phyloP scores from a whole-genome alignment of 352 stramenopile species.

The Globisporangium iwayamae region DNA sequence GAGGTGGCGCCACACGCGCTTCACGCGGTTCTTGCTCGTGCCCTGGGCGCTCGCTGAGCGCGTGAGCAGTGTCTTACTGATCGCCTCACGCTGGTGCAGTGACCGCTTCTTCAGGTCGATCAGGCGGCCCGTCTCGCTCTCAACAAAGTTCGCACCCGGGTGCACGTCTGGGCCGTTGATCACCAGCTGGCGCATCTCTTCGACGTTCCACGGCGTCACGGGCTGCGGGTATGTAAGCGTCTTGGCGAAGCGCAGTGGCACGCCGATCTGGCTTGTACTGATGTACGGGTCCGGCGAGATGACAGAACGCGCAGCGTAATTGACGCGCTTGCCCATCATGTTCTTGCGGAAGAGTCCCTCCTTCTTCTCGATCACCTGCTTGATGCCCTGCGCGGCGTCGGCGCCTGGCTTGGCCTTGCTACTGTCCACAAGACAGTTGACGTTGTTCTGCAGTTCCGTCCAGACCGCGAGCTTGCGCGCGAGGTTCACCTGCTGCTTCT shows the following conservation, averaged over 20 bases:
- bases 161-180: constrained; percentile 95
- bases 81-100: constrained; percentile 90
- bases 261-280: constrained; percentile 99
- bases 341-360: constrained; percentile 99
- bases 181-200: constrained; percentile 95
- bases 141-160: constrained; percentile 97
- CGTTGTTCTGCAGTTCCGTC: constrained; percentile 96
- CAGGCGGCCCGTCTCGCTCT: constrained; percentile 92
- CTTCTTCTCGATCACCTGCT: constrained; percentile 99
- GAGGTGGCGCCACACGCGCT: constrained; percentile 97
- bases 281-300: constrained; percentile 99
- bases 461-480: constrained; percentile 92
- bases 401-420: constrained; percentile 64
- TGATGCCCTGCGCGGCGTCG: constrained; percentile 89
- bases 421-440: constrained; percentile 84
- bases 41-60: constrained; percentile 77
- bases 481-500: constrained; percentile 72
- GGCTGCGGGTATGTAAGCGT: constrained; percentile 97
- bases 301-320: constrained; percentile 98
- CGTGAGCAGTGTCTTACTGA: constrained; percentile 95
- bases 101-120: constrained; percentile 95
- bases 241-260: constrained; percentile 97
- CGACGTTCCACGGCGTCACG: constrained; percentile 98
- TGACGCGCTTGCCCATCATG: constrained; percentile 99
- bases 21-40: constrained; percentile 85